Conservation (phyloP, 192 early-diverging fungal species). For the Gonapodya prolifera region DNA sequence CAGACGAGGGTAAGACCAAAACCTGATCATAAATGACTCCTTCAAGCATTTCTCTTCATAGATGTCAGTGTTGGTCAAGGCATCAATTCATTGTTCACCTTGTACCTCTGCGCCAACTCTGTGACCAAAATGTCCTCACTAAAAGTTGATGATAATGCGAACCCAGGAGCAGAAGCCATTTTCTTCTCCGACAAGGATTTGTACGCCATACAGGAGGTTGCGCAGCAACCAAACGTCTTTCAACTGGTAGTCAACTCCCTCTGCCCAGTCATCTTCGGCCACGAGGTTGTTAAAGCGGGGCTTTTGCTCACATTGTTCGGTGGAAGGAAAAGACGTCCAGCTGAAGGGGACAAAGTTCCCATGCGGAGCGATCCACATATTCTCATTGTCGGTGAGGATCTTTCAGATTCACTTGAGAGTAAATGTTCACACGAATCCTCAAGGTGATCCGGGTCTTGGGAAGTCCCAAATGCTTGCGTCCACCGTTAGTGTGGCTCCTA, state of each 20-base stretch:
- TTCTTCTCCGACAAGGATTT: slow-evolving; percentile 57
- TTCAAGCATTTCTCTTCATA: neutral
- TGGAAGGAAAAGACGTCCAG: slow-evolving; percentile 24
- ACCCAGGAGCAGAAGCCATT: slow-evolving; percentile 16
- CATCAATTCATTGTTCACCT: slow-evolving; percentile 54
- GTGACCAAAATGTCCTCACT: slow-evolving; percentile 41
- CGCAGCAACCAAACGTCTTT: slow-evolving; percentile 45
- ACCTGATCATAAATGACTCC: neutral
- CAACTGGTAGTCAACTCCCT: slow-evolving; percentile 64
- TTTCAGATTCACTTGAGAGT: too few species aligned
- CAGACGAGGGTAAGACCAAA: slow-evolving; percentile 39
- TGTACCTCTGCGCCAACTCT: slow-evolving; percentile 59
- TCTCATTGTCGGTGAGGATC: slow-evolving; percentile 45
- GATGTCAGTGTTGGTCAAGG: slow-evolving; percentile 14
- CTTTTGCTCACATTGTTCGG: slow-evolving; percentile 68
- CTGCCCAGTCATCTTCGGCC: slow-evolving; percentile 68
- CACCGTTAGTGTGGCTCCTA: slow-evolving; percentile 62
- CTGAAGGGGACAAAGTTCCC: slow-evolving; percentile 23
- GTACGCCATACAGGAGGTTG: slow-evolving; percentile 53
- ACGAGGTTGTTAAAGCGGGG: slow-evolving; percentile 76
- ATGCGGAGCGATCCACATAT: slow-evolving; percentile 61
- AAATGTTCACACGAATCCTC: too few species aligned
- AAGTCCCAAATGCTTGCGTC: slow-evolving; percentile 81
- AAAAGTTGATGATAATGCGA: slow-evolving; percentile 10
- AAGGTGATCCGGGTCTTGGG: slow-evolving; percentile 73